Evolutionary conservation across 345 rosid species (phyloP).

Genomic region (Eutrema japonicum): DNA sequence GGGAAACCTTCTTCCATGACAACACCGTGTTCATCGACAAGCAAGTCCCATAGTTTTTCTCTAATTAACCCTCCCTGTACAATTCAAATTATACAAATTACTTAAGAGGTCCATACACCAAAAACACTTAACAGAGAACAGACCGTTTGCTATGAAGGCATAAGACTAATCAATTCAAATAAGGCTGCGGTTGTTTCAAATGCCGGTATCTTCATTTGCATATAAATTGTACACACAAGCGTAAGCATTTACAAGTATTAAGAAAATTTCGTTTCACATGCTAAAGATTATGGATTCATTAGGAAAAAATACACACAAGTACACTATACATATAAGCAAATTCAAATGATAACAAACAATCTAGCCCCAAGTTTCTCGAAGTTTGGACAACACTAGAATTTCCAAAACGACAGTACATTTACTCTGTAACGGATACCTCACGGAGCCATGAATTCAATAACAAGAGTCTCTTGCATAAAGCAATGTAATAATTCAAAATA

Average conservation of each 20-base stretch:
- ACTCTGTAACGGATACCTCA: neutral
- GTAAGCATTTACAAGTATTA: neutral
- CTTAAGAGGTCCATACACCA: neutral
- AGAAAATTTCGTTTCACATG: neutral
- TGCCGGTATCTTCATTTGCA: too few relatives aligned
- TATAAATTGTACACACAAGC: neutral
- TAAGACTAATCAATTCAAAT: too few relatives aligned
- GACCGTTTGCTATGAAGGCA: neutral
- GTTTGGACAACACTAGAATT: neutral
- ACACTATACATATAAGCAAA: neutral
- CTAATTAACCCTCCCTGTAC: slow-evolving; percentile 81
- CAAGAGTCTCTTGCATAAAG: neutral
- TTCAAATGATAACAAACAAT: neutral
- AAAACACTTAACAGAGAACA: neutral
- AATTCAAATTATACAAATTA: neutral
- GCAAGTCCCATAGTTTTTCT: slow-evolving; percentile 84
- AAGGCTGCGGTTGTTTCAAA: too few relatives aligned
- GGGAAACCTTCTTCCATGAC: slow-evolving; percentile 98
- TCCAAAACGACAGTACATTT: neutral
- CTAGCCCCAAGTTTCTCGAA: neutral
- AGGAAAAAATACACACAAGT: neutral
- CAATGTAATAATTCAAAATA: neutral
- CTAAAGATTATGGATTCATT: neutral
- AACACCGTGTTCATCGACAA: slow-evolving; percentile 59
- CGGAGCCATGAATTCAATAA: neutral